Percentiles rank a stretch among this genome's conserved stretches.
Conservation (phyloP, 768 basidiomycete genomes). For the Suillus discolor region DNA sequence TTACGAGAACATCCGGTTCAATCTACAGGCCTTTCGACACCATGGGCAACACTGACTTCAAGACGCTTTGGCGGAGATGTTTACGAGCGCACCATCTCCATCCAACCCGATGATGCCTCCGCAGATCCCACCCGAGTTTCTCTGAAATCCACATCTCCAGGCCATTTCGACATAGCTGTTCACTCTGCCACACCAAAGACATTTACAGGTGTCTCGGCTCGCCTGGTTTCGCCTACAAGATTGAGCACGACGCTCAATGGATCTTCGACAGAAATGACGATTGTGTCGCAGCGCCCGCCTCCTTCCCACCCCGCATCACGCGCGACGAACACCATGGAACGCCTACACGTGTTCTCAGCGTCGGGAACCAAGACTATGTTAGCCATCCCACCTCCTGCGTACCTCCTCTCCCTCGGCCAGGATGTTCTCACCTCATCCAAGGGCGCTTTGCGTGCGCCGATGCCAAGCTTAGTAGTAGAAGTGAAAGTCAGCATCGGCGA, state of each 20-base stretch:
- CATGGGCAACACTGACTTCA: slow-evolving; percentile 72
- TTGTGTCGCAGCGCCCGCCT: slow-evolving; percentile 71
- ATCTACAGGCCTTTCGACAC: slow-evolving; percentile 40
- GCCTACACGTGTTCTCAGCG: slow-evolving; percentile 72
- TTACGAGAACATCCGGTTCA: slow-evolving; percentile 57
- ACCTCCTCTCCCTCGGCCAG: slow-evolving; percentile 68
- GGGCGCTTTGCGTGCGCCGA: slow-evolving; percentile 77
- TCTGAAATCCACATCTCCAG: slow-evolving; percentile 43
- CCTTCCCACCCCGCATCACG: slow-evolving; percentile 54
- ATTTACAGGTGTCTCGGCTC: slow-evolving; percentile 57
- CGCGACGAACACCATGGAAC: slow-evolving; percentile 62
- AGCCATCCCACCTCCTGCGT: slow-evolving; percentile 67
- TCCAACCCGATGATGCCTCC: slow-evolving; percentile 59
- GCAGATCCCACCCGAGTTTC: slow-evolving; percentile 40
- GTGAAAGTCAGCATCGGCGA: slow-evolving; percentile 80
- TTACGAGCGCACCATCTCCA: slow-evolving; percentile 59
- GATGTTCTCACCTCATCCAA: slow-evolving; percentile 57
- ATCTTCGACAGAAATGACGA: slow-evolving; percentile 56
- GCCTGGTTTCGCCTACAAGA: slow-evolving; percentile 53
- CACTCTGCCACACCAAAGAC: slow-evolving; percentile 30
- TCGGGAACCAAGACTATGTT: slow-evolving; percentile 64
- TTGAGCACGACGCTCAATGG: slow-evolving; percentile 57
- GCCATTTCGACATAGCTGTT: slow-evolving; percentile 58
- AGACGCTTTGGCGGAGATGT: slow-evolving; percentile 79
- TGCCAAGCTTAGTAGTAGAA: slow-evolving; percentile 94